phyloP scores from a whole-genome alignment of 2,329 filamentous ascomycete species.

The Eutypella sp. region DNA sequence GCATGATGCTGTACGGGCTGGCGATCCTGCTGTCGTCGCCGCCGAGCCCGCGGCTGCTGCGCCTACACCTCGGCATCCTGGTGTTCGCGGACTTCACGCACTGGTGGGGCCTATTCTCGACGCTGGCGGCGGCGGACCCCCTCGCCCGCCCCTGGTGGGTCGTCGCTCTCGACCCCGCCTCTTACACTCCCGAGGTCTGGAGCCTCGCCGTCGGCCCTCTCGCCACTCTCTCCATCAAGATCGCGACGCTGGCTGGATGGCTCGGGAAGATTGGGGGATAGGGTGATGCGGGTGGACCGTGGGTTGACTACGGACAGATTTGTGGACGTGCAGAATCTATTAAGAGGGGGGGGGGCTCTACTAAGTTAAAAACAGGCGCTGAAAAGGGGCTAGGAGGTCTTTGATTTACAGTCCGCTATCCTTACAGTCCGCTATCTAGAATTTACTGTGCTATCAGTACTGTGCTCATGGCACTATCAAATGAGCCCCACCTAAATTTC shows the following conservation, averaged over 20 bases:
- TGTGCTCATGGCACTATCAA: no score
- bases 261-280: slow-evolving; percentile 18
- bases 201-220: slow-evolving; percentile 11
- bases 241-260: slow-evolving; percentile 13
- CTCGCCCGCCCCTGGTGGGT: slow-evolving; percentile 13
- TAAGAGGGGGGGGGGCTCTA: no score
- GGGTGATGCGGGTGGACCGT: no score
- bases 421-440: no score
- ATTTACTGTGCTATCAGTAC: no score
- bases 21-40: slow-evolving; percentile 15
- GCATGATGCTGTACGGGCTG: slow-evolving; percentile 20
- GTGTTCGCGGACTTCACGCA: slow-evolving; percentile 19
- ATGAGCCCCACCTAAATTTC: no score
- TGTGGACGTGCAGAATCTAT: no score
- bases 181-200: slow-evolving; percentile 10
- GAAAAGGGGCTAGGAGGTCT: no score
- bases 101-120: slow-evolving; percentile 16
- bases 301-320: no score
- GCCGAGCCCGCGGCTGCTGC: slow-evolving; percentile 13
- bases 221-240: slow-evolving; percentile 13
- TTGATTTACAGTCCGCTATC: no score
- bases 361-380: no score
- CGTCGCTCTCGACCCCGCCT: slow-evolving; percentile 9
- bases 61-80: slow-evolving; percentile 16
- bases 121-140: slow-evolving; percentile 13